Evolutionary conservation across 108 stramenopile genomes (phyloP).

Genomic region (Thalassiosira profunda): DNA sequence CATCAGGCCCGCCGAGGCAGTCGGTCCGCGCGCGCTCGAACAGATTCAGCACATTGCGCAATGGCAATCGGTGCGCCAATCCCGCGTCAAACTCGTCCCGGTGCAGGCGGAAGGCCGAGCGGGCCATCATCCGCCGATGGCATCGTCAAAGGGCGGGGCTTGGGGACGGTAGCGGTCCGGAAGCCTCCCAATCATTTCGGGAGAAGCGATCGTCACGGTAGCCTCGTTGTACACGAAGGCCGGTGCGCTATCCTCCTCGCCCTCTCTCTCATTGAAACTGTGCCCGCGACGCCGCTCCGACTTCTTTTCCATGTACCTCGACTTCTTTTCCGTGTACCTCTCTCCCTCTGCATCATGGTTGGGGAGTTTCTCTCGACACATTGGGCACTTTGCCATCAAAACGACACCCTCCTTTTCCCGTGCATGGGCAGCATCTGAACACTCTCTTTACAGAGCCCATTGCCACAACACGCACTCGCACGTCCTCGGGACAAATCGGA

Average conservation of each 20-base stretch:
- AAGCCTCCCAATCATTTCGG: too few relatives aligned
- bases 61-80: constrained; percentile 44
- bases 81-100: constrained; percentile 74
- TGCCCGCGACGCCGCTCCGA: neutral
- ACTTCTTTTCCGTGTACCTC: neutral
- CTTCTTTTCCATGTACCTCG: neutral
- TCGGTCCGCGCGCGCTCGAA: constrained; percentile 73
- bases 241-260: constrained; percentile 11
- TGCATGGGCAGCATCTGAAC: neutral
- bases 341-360: neutral
- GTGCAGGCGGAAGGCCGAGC: constrained; percentile 37
- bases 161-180: constrained; percentile 27
- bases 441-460: neutral
- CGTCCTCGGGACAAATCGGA: neutral
- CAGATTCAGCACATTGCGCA: constrained; percentile 65
- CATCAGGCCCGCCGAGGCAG: constrained; percentile 69
- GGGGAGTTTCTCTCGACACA: neutral
- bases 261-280: neutral
- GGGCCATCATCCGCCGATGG: constrained; percentile 10
- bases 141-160: neutral
- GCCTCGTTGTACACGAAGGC: constrained; percentile 56
- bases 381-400: neutral
- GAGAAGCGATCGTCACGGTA: constrained; percentile 22
- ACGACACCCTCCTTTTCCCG: neutral
- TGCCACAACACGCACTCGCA: neutral